Conservation (phyloP, 2,329 filamentous ascomycete genomes). For the Calonectria pteridis region DNA sequence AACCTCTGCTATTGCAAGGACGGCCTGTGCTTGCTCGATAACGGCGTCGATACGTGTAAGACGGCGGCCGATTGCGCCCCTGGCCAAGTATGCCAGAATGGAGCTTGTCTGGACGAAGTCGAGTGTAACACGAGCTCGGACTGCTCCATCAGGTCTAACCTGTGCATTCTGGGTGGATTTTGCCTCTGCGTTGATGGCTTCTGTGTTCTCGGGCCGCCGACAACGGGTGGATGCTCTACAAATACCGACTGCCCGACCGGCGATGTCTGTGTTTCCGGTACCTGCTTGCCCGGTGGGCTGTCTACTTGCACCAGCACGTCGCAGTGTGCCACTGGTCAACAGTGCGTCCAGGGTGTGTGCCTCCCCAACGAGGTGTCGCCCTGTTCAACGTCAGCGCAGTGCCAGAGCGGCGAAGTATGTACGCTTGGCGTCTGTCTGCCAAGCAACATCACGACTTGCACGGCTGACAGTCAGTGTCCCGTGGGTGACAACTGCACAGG, state of each 20-base stretch:
- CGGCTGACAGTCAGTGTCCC: not conserved
- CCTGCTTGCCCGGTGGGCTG: not conserved
- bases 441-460: not conserved
- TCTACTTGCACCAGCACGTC: not conserved
- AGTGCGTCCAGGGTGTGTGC: not conserved
- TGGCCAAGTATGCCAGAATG: not conserved
- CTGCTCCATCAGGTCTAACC: not conserved
- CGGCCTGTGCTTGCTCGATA: not conserved
- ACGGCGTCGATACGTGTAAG: not conserved
- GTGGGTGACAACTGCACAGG: not conserved
- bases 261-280: not conserved
- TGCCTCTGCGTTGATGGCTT: conserved; percentile 11
- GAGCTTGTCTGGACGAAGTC: not conserved
- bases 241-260: not conserved
- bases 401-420: not conserved
- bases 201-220: not conserved
- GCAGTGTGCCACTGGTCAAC: not conserved
- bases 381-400: not conserved
- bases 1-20: conserved; percentile 10
- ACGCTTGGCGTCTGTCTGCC: conserved; percentile 14
- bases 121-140: not conserved
- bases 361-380: not conserved
- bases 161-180: conserved; percentile 7
- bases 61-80: not conserved
- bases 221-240: not conserved